phyloP scores from a whole-genome alignment of 164 flowering plant species.

The Stephania yunnanensis region DNA sequence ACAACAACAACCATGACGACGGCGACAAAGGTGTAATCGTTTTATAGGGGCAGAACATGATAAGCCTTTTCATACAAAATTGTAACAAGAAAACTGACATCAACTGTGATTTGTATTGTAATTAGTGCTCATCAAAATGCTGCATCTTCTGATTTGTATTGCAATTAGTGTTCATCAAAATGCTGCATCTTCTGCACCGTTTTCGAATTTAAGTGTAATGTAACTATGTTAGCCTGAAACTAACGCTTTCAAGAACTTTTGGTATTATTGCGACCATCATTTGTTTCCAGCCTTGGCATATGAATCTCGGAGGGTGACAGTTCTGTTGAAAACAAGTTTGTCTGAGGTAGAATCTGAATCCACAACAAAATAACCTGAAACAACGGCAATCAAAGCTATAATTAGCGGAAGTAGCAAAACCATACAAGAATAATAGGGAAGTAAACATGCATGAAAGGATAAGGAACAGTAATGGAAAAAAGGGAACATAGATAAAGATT shows the following conservation, averaged over 20 bases:
- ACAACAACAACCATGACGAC: no score
- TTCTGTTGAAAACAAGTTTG: slow-evolving; percentile 77
- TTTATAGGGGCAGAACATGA: no score
- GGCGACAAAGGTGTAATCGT: no score
- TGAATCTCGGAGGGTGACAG: slow-evolving; percentile 73
- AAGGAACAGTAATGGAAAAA: not conserved
- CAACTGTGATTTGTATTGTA: no score
- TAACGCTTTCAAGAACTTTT: not conserved
- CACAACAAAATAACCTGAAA: slow-evolving; percentile 70
- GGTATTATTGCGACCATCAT: not conserved
- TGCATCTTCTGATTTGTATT: no score
- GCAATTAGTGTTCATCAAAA: no score
- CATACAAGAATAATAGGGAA: not conserved
- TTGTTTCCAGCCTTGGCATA: slow-evolving; percentile 57
- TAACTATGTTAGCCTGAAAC: not conserved
- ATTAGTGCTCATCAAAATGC: no score
- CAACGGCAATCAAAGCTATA: not conserved
- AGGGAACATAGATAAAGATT: not conserved
- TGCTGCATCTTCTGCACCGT: no score
- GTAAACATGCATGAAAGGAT: not conserved
- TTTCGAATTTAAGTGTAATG: no score
- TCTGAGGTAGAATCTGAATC: slow-evolving; percentile 73
- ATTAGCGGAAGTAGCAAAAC: not conserved
- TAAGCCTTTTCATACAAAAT: no score
- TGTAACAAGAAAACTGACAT: no score